Evolutionary conservation across 73 alveolate genomes (phyloP).

Genomic region (Tetrahymena elliotti): DNA sequence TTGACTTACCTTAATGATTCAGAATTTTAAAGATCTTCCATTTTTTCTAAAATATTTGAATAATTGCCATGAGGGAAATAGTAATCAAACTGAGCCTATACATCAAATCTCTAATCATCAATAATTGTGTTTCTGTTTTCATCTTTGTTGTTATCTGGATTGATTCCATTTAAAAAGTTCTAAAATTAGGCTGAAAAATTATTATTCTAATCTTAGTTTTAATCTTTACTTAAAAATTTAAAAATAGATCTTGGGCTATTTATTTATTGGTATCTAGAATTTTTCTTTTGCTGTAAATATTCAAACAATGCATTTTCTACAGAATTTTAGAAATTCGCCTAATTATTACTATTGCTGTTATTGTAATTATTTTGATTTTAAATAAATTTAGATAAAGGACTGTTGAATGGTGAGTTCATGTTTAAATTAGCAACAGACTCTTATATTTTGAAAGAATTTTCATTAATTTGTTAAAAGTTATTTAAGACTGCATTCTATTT

Average conservation of each 20-base stretch:
- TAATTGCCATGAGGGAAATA: neutral
- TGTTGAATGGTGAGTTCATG: neutral
- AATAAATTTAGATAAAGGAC: neutral
- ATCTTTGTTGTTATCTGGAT: neutral
- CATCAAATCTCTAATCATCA: neutral
- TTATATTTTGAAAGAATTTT: neutral
- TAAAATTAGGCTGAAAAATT: neutral
- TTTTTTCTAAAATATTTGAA: neutral
- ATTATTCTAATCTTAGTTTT: neutral
- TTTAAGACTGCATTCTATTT: neutral
- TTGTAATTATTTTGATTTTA: no score
- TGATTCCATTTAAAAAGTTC: neutral
- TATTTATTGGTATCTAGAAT: neutral
- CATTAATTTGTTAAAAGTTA: neutral
- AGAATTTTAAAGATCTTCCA: neutral
- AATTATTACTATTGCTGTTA: neutral
- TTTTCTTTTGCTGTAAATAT: neutral
- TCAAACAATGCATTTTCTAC: neutral
- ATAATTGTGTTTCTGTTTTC: neutral
- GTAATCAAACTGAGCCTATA: neutral
- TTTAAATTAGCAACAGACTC: neutral
- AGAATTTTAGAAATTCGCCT: neutral
- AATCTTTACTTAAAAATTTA: neutral
- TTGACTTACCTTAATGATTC: neutral
- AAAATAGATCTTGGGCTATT: neutral